Conservation (phyloP, 495 filamentous ascomycete genomes). For the Podospora pseudopauciseta region DNA sequence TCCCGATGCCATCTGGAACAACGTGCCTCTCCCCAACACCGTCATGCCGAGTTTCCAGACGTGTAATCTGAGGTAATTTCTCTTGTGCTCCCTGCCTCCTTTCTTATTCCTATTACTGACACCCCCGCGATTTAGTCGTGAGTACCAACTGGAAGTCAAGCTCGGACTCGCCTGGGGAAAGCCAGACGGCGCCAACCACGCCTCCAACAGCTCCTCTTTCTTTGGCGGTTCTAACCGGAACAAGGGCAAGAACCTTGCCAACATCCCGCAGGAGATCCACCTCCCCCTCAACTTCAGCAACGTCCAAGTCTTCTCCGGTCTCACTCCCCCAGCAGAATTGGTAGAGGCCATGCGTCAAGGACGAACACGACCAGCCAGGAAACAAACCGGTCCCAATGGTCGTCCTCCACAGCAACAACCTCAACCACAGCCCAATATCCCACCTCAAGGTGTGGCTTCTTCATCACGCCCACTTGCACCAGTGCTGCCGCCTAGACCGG, state of each 20-base stretch:
- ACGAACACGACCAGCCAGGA: conserved; percentile 15
- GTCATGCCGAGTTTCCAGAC: conserved; percentile 82
- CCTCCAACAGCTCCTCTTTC: conserved; percentile 7
- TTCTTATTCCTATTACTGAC: background rate
- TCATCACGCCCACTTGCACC: conserved; percentile 16
- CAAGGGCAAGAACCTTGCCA: conserved; percentile 25
- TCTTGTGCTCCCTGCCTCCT: background rate
- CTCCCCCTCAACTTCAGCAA: conserved; percentile 70
- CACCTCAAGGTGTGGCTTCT: background rate
- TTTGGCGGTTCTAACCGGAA: conserved; percentile 10
- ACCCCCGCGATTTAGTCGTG: conserved; percentile 40
- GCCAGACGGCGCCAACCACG: conserved; percentile 14
- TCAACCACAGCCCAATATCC: conserved; percentile 9
- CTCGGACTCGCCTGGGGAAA: conserved; percentile 63
- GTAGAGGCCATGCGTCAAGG: conserved; percentile 60
- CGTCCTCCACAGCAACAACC: conserved; percentile 7
- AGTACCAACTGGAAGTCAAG: conserved; percentile 77
- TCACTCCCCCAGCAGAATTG: conserved; percentile 73
- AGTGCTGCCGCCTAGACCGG: conserved; percentile 23
- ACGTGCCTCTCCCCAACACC: conserved; percentile 68
- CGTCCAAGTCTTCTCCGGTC: conserved; percentile 83
- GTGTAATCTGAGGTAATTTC: conserved; percentile 66
- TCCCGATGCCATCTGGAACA: conserved; percentile 65
- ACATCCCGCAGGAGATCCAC: conserved; percentile 63
- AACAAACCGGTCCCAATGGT: conserved; percentile 5